Percentiles rank a stretch among this genome's conserved stretches.
These are phyloP conservation scores for Stagonosporopsis vannaccii DNA, from an alignment of 2,329 filamentous ascomycete species.

Conservation along the genomic window DNA sequence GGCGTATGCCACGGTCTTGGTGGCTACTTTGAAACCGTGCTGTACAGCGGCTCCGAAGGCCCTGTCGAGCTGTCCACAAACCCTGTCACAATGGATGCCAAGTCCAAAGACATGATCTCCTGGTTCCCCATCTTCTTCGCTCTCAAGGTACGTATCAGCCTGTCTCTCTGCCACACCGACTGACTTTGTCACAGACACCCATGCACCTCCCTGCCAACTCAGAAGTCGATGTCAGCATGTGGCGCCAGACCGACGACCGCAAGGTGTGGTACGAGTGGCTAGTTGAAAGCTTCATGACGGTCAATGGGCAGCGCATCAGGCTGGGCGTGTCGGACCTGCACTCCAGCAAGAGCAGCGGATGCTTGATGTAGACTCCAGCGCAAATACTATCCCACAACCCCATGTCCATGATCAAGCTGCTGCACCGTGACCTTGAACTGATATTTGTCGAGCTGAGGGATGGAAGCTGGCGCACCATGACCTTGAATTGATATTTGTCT, in stretches of 20 bases:
- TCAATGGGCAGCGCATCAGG: conserved; percentile 69
- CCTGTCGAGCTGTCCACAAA: conserved; percentile 90
- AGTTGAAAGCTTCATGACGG: conserved; percentile 79
- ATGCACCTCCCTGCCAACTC: conserved; percentile 84
- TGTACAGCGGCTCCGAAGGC: conserved; percentile 69
- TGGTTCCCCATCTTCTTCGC: conserved; percentile 99
- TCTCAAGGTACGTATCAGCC: conserved; percentile 72
- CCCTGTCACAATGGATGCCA: conserved; percentile 87
- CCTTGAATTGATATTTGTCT: too few species aligned
- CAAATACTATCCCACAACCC: too few species aligned
- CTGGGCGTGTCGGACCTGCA: conserved; percentile 59
- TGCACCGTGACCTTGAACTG: too few species aligned
- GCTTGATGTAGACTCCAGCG: conserved; percentile 44
- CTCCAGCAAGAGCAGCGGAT: conserved; percentile 49
- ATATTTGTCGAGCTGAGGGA: too few species aligned
- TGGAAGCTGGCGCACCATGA: too few species aligned
- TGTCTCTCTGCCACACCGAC: neutral
- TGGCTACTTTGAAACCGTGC: conserved; percentile 95
- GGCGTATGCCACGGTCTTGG: conserved; percentile 90
- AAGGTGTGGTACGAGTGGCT: conserved; percentile 99
- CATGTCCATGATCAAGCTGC: too few species aligned
- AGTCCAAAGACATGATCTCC: conserved; percentile 97
- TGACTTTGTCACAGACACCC: conserved; percentile 69
- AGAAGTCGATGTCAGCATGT: conserved; percentile 91
- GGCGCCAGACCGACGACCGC: conserved; percentile 91